Evolutionary conservation across 176 grass and related monocot species (phyloP), one percentile per base, ranked within the genome.

Genomic region (Hyparrhenia diplandra): DNA sequence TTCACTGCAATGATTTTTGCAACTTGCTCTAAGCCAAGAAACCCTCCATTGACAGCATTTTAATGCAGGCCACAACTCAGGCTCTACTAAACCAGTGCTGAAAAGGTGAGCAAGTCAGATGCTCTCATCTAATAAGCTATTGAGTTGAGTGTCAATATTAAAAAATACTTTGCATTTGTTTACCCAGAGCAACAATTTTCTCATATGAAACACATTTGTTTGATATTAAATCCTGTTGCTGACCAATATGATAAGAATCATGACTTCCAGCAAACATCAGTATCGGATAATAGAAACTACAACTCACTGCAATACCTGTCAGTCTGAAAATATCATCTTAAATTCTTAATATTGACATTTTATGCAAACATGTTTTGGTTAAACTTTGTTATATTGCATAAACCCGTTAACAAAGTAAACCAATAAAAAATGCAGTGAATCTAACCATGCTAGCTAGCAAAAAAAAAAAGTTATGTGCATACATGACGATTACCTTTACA

Each of bases 401-500:
- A 32, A 28, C 24, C 80, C 8, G 67, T 25, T 14, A 41, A 7
- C 0, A 12, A 71, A 71, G 68, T 14, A 45, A 39, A 71, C 72
- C 76, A 39, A 58, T 25, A n/a, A 62, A 62, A 4, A 84, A 13
- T 84, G 13, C 69, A 75, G 4, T 36, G 58, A n/a, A n/a, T n/a
- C n/a, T n/a, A n/a, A n/a, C n/a, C n/a, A n/a, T n/a, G n/a, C n/a
- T n/a, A n/a, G n/a, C n/a, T 32, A 32, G 4, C 2, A 32, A n/a
- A n/a, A n/a, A n/a, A n/a, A n/a, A n/a, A n/a, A n/a, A n/a, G n/a
- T n/a, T n/a, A n/a, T 32, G 31, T 32, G 2, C n/a, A n/a, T 57
- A 14, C 5, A 61, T 60, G 32, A 47, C 18, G 12, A 34, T 80
- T 82, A 94, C 94, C 94, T 97, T 94, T 23, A 98, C 77, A 84